phyloP scores from a whole-genome alignment of 768 basidiomycete species.

The Paxillus ammoniavirescens region DNA sequence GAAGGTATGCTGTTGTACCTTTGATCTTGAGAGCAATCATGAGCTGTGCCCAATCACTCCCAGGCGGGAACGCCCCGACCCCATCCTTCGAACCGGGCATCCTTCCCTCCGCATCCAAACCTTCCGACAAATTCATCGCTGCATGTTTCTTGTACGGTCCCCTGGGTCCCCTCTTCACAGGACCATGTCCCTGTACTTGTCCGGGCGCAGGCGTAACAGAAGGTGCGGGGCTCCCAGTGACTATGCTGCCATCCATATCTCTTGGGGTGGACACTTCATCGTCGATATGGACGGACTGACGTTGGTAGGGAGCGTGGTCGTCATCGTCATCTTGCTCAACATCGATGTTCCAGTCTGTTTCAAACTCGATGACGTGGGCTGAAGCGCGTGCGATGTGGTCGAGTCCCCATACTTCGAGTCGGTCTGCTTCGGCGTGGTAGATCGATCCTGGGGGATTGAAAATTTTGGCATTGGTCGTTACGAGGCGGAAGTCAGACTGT shows the following conservation, averaged over 20 bases:
- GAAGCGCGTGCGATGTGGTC: slow-evolving; percentile 74
- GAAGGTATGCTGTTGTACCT: slow-evolving; percentile 39
- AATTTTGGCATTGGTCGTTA: slow-evolving; percentile 68
- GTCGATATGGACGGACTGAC: slow-evolving; percentile 32
- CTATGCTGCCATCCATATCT: slow-evolving; percentile 44
- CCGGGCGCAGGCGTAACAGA: slow-evolving; percentile 37
- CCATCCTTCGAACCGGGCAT: slow-evolving; percentile 79
- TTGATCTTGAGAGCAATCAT: slow-evolving; percentile 77
- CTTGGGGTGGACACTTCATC: slow-evolving; percentile 42
- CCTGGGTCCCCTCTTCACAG: slow-evolving; percentile 44
- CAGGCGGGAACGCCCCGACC: slow-evolving; percentile 66
- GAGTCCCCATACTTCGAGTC: slow-evolving; percentile 66
- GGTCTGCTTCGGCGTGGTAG: slow-evolving; percentile 71
- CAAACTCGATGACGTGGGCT: slow-evolving; percentile 74
- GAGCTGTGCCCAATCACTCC: slow-evolving; percentile 67
- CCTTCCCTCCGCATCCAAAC: slow-evolving; percentile 66
- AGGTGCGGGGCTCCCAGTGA: slow-evolving; percentile 47
- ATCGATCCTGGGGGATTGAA: slow-evolving; percentile 78
- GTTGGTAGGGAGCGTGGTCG: slow-evolving; percentile 9
- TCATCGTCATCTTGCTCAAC: slow-evolving; percentile 60
- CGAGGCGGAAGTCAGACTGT: slow-evolving; percentile 69
- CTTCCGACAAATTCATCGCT: slow-evolving; percentile 39
- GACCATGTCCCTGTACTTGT: slow-evolving; percentile 7
- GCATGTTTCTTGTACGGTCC: slow-evolving; percentile 54
- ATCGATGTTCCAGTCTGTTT: slow-evolving; percentile 84